These are phyloP conservation scores for Moesziomyces antarcticus DNA, from an alignment of 1,284 basidiomycete genomes.

Conservation along the genomic window DNA sequence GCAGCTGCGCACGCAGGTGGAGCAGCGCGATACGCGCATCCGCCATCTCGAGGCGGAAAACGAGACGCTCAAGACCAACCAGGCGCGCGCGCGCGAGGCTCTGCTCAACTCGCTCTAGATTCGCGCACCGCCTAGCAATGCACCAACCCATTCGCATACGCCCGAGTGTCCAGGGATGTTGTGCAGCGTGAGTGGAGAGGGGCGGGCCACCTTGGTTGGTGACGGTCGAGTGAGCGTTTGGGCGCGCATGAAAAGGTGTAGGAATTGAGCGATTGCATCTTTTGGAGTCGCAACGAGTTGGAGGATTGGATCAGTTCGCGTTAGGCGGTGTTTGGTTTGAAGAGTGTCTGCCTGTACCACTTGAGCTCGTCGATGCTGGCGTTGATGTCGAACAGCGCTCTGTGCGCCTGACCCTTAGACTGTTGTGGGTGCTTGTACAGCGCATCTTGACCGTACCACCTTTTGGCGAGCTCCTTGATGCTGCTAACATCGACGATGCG, in stretches of 20 bases:
- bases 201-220: too few species aligned
- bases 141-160: not conserved
- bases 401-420: slow-evolving; percentile 59
- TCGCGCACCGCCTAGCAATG: too few species aligned
- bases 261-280: too few species aligned
- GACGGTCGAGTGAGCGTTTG: too few species aligned
- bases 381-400: slow-evolving; percentile 81
- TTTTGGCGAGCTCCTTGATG: slow-evolving; percentile 82
- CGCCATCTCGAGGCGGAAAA: slow-evolving; percentile 63
- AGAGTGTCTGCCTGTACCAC: slow-evolving; percentile 69
- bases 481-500: slow-evolving; percentile 72
- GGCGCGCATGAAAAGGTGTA: too few species aligned
- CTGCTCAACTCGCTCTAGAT: slow-evolving; percentile 27
- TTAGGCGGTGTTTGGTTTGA: slow-evolving; percentile 37
- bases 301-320: too few species aligned
- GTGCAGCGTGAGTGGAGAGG: too few species aligned
- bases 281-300: too few species aligned
- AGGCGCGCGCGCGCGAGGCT: slow-evolving; percentile 43
- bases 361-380: slow-evolving; percentile 75
- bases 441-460: slow-evolving; percentile 76
- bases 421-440: slow-evolving; percentile 30
- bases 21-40: slow-evolving; percentile 55
- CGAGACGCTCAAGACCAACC: slow-evolving; percentile 52
- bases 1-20: slow-evolving; percentile 45
- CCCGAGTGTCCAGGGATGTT: too few species aligned